Base-by-base conservation (phyloP, 148 eudicot species). In the Beta vulgaris region DNA sequence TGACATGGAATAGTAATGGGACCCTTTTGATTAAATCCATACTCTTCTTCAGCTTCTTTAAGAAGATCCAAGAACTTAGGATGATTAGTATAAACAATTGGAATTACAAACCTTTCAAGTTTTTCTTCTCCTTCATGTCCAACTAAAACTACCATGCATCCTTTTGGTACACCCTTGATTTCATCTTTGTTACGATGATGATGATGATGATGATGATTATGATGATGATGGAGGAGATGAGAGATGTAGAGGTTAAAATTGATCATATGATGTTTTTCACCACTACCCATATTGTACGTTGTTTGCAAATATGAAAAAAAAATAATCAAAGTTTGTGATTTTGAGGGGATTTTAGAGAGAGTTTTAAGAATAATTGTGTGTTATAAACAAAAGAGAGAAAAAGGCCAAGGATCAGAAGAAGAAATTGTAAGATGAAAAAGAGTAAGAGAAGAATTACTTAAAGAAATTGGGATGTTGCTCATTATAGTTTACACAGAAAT, bases 1-100 rank as follows among this genome's bases (percentile, higher is more conserved):
- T 89, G 89, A 82, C 97, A 95, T 12, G 98, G 98, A 10, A 95
- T 89, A 51, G 82, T 90, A 57, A 95, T 88, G 12, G 96, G 98
- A 0, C 98, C 98, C 2, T 83, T 62, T 9, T 94, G 93, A 48
- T 90, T 84, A 66, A 95, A 95, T 1, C 96, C 98, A 57, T 90
- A 95, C 75, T 90, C 98, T 61, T 95, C 89, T 71, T 95, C 97
- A 15, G 97, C 96, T 77, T 86, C 93, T 71, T 92, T 89, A 57
- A 95, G 77, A 44, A 95, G 72, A 55, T 87, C 82, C 69, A 87
- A 44, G 66, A 95, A 95, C 23, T 88, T 67, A 8, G 98, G 98
- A 37, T 95, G 98, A 59, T 92, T 90, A 19, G 89, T 83, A 73
- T 95, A 92, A 1, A 84, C 73, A 4, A 92, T 88, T 2, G 98